Conservation (phyloP, 129 eudicot genomes). For the Smallanthus sonchifolius region DNA sequence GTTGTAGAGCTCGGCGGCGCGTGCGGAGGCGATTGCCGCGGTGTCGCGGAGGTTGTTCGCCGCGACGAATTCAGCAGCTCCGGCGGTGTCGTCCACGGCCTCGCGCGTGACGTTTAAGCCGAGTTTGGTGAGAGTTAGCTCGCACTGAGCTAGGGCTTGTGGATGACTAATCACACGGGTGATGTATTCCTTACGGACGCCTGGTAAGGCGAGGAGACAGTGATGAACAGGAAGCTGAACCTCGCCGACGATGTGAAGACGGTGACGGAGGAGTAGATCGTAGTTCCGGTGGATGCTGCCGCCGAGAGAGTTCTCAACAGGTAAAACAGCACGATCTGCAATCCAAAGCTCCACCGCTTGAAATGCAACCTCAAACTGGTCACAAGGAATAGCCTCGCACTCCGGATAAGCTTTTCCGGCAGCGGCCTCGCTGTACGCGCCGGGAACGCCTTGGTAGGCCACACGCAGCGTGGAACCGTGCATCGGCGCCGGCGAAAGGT, state of each 20-base stretch:
- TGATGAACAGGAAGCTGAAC: slow-evolving; percentile 89
- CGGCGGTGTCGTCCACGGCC: slow-evolving; percentile 97
- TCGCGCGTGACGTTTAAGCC: slow-evolving; percentile 67
- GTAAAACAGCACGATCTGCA: slow-evolving; percentile 83
- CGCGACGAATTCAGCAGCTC: slow-evolving; percentile 84
- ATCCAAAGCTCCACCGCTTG: slow-evolving; percentile 93
- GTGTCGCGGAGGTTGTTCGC: slow-evolving; percentile 67
- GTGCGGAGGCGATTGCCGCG: slow-evolving; percentile 87
- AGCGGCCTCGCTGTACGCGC: slow-evolving; percentile 97
- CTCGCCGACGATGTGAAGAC: slow-evolving; percentile 93
- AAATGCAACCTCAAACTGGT: slow-evolving; percentile 94
- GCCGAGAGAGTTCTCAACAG: slow-evolving; percentile 88
- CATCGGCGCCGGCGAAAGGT: slow-evolving; percentile 87
- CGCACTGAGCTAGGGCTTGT: slow-evolving; percentile 92
- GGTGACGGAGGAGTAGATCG: slow-evolving; percentile 87
- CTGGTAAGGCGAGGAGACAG: slow-evolving; percentile 80
- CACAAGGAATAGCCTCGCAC: slow-evolving; percentile 91
- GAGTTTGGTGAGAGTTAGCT: slow-evolving; percentile 65
- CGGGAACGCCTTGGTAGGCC: slow-evolving; percentile 98
- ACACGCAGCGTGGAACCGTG: slow-evolving; percentile 83
- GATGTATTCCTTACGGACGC: slow-evolving; percentile 65
- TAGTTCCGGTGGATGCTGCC: slow-evolving; percentile 93
- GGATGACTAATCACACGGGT: slow-evolving; percentile 88
- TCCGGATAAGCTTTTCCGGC: slow-evolving; percentile 93
- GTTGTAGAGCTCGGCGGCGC: slow-evolving; percentile 91